These are phyloP conservation scores for Alternaria atra DNA, from an alignment of 2,329 filamentous ascomycete genomes.

Conservation along the genomic window DNA sequence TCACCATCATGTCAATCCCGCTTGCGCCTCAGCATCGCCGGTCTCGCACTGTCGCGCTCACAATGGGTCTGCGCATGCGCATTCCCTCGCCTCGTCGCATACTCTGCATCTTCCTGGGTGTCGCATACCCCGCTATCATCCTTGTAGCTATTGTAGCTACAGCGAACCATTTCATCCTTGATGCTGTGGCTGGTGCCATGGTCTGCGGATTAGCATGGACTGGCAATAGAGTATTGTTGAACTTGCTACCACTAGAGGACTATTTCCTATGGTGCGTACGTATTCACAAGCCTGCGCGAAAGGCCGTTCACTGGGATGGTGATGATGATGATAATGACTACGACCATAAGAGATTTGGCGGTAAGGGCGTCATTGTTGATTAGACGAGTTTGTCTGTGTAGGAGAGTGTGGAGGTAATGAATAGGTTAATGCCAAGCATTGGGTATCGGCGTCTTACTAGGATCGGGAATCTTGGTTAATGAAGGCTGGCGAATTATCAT, in stretches of 20 bases:
- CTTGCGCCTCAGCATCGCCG: constrained; percentile 63
- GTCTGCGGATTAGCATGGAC: constrained; percentile 73
- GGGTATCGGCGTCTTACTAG: background rate
- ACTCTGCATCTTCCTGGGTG: constrained; percentile 61
- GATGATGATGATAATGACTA: constrained; percentile 19
- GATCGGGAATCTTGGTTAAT: background rate
- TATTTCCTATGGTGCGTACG: constrained; percentile 70
- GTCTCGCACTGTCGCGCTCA: constrained; percentile 45
- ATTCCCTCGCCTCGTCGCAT: constrained; percentile 63
- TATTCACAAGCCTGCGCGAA: constrained; percentile 68
- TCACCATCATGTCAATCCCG: constrained; percentile 73
- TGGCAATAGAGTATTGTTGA: constrained; percentile 64
- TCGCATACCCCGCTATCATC: constrained; percentile 71
- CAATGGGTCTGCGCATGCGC: constrained; percentile 44
- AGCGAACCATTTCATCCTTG: constrained; percentile 76
- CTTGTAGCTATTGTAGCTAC: constrained; percentile 74
- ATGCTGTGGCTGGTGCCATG: constrained; percentile 72
- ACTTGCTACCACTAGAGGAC: constrained; percentile 72
- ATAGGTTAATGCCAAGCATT: background rate
- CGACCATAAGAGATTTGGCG: constrained; percentile 14
- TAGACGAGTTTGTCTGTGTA: background rate
- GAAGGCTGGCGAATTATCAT: background rate
- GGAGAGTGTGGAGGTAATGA: background rate
- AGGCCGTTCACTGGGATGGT: constrained; percentile 24
- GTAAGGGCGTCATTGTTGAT: constrained; percentile 30